Evolutionary conservation across 176 grass and related monocot species (phyloP).

Genomic region (Thinopyrum elongatum): DNA sequence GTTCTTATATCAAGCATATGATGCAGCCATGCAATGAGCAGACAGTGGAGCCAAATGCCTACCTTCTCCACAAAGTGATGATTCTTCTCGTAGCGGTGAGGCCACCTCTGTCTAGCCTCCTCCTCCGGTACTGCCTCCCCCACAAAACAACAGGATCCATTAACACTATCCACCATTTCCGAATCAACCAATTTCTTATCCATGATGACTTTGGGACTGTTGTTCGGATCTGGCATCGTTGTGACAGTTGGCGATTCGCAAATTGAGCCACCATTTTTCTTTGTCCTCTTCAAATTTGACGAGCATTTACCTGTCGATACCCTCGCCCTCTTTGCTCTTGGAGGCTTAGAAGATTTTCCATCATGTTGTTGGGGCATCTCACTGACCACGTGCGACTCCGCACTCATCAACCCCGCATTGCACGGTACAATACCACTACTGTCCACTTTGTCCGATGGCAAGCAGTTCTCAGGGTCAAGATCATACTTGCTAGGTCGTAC

Average conservation of each 20-base stretch:
- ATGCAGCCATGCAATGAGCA: slow-evolving; percentile 8
- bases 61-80: slow-evolving; percentile 39
- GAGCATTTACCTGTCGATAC: slow-evolving; percentile 8
- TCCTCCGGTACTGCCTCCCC: slow-evolving; percentile 52
- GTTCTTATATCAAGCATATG: slow-evolving; percentile 1
- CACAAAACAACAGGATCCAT: slow-evolving; percentile 52
- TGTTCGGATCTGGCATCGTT: slow-evolving; percentile 1
- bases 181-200: slow-evolving; percentile 17
- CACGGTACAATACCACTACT: slow-evolving; percentile 10
- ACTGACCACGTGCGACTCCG: not conserved
- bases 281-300: slow-evolving; percentile 14
- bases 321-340: slow-evolving; percentile 31
- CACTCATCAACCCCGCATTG: not conserved
- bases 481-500: slow-evolving; percentile 26
- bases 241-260: not conserved
- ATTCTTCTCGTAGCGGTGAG: slow-evolving; percentile 60
- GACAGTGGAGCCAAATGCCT: not conserved
- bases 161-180: slow-evolving; percentile 20
- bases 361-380: slow-evolving; percentile 13
- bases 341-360: slow-evolving; percentile 21
- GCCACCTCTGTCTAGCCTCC: slow-evolving; percentile 75
- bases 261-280: slow-evolving; percentile 15
- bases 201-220: slow-evolving; percentile 14
- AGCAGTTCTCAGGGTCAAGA: slow-evolving; percentile 21
- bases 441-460: not conserved